These are phyloP conservation scores for Zygosaccharomyces gambellarensis DNA, from an alignment of 805 yeast species.

Conservation along the genomic window DNA sequence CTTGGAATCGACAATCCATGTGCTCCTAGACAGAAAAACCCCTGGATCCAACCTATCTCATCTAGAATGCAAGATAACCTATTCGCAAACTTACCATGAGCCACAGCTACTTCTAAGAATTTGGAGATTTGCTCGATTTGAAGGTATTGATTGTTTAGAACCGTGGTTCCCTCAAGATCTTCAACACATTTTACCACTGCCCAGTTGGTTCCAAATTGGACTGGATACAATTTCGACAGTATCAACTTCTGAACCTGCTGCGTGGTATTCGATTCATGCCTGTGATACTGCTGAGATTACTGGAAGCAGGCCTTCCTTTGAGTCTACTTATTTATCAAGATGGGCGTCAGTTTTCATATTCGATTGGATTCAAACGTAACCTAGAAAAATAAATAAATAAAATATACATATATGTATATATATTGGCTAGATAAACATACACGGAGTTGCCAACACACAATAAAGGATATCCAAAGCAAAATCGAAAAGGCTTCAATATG, in stretches of 20 bases:
- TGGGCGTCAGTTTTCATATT: conserved; percentile 26
- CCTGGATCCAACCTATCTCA: neutral
- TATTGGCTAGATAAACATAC: neutral
- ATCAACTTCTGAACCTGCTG: conserved; percentile 6
- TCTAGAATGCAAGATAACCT: conserved; percentile 19
- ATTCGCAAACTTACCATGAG: conserved; percentile 21
- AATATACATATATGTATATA: neutral
- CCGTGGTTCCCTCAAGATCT: conserved; percentile 15
- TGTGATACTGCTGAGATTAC: conserved; percentile 30
- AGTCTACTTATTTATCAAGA: conserved; percentile 19
- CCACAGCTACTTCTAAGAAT: conserved; percentile 21
- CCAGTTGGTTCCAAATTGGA: conserved; percentile 11
- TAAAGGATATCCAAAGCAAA: neutral
- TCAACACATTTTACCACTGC: conserved; percentile 4
- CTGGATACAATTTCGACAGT: conserved; percentile 13
- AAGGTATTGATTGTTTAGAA: conserved; percentile 5
- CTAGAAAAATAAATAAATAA: neutral
- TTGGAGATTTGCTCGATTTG: conserved; percentile 12
- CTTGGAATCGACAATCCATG: neutral
- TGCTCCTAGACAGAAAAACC: neutral
- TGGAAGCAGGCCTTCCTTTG: conserved; percentile 12
- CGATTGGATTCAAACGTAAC: conserved; percentile 14
- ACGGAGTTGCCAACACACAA: neutral
- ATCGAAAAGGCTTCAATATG: neutral
- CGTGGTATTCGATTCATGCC: conserved; percentile 28